These are phyloP conservation scores for Leishmania lainsoni DNA, from an alignment of 208 protist genomes.

Conservation along the genomic window DNA sequence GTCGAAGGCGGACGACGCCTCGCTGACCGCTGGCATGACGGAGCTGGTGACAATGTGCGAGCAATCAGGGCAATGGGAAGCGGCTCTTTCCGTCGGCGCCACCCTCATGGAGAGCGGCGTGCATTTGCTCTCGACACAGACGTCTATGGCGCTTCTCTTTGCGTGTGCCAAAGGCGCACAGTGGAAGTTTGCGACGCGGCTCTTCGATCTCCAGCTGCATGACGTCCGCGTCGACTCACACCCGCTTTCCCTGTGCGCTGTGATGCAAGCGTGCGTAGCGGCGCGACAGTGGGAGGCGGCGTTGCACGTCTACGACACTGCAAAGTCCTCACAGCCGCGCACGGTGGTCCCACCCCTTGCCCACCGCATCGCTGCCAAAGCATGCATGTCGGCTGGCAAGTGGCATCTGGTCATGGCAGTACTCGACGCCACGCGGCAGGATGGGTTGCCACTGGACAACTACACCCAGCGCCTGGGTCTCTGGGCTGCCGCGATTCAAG, in stretches of 20 bases:
- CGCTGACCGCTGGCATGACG: constrained; percentile 60
- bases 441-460: constrained; percentile 77
- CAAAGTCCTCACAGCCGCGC: constrained; percentile 58
- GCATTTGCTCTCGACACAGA: constrained; percentile 55
- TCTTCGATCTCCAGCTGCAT: constrained; percentile 50
- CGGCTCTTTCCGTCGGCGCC: constrained; percentile 55
- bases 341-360: constrained; percentile 77
- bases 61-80: constrained; percentile 84
- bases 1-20: constrained; percentile 76
- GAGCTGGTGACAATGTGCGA: constrained; percentile 82
- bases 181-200: constrained; percentile 54
- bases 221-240: constrained; percentile 65
- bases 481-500: constrained; percentile 70
- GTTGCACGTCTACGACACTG: constrained; percentile 38
- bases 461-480: constrained; percentile 68
- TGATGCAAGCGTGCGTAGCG: constrained; percentile 65
- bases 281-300: constrained; percentile 59
- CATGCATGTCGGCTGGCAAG: constrained; percentile 50
- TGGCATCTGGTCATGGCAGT: constrained; percentile 55
- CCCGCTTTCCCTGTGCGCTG: constrained; percentile 72
- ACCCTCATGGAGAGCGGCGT: constrained; percentile 48
- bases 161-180: constrained; percentile 62
- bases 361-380: constrained; percentile 69
- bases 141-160: constrained; percentile 65
- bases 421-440: constrained; percentile 59